Base-by-base conservation (phyloP, 202 grass and related monocot species). In the Schoenoplectus triqueter region DNA sequence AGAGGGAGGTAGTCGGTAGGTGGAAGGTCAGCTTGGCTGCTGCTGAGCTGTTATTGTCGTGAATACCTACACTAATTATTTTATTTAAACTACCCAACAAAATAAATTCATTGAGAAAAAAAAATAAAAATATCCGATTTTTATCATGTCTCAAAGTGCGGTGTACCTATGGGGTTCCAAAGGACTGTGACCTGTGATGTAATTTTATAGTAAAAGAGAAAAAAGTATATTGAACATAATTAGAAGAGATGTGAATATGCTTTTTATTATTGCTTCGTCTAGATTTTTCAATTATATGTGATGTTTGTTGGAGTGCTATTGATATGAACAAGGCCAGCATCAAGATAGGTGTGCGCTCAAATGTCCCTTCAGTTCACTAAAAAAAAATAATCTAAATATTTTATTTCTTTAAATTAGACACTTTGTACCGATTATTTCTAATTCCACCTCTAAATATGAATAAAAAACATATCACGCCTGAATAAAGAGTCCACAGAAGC, bases 21-120 rank as follows among this genome's bases (percentile, higher is more conserved):
- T 79, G 55, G 55, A 79, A 79, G 75, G 75, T 79, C 75, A 79
- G 75, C 31, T 62, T 79, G 75, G 31, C 75, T 79, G 75, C 75
- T 45, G 75, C 15, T 79, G 55, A 79, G 75, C 75, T 79, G 75
- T 61, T 31, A 61, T 60, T 79, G 75, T 79, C 75, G 52, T 61
- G 21, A 60, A 78, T 61, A 78, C 54, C 74, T 60, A 78, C 54
- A 60, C 31, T 15, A 17, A 11, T 78, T 78, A 42, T 54, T 78
- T 78, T 78, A 78, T 60, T 31, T 61, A 10, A 60, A 78, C 74
- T 59, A 59, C 51, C 74, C 40, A 59, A 78, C 60, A 44, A 60
- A 78, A 78, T 61, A 6, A 17, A n/a, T 78, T 6, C 62, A 73
- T 52, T 5, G 6, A 42, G 13, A 21, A 3, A 60, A 77, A 57